Base-by-base conservation (phyloP, 139 green algal genomes). In the Zygnema circumcarinatum region DNA sequence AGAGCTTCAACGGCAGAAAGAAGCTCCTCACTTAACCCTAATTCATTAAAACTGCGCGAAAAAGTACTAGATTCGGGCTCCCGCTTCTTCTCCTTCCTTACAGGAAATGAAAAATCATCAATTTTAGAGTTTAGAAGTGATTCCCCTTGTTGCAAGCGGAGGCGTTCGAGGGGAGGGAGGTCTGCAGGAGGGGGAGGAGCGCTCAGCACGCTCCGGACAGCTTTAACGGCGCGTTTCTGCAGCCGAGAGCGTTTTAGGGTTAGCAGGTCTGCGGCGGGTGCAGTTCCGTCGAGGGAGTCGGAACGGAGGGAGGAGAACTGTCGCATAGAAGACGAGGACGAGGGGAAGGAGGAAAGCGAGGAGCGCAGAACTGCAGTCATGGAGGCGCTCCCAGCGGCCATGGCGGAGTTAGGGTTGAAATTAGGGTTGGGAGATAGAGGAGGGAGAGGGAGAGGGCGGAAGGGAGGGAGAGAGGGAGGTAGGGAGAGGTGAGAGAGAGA, bases 21-120 rank as follows among this genome's bases (percentile, higher is more conserved):
- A 38, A 90, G 62, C 78, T 90, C 85, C n/a, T 88, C 85, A 35
- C 85, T 88, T 21, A 90, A 38, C 54, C 85, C 78, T 40, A 90
- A 40, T n/a, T 38, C 29, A 3, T 42, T 16, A 81, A 90, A 88
- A 36, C 7, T 62, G 7, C 7, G 16, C 16, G 47, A 16, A 25
- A 62, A 62, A 25, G 7, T 16, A 62, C 47, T 62, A 62, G 16
- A 62, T 62, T 62, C 16, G 47, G n/a, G n/a, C n/a, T n/a, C n/a
- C n/a, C n/a, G 7, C 47, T 62, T 62, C 47, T 62, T 7, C 7
- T 7, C 7, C 7, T 62, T 62, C 7, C 7, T 16, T 25, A 16
- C 16, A 62, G 47, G 47, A 62, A 62, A 62, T 25, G 47, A 62
- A 62, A 62, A 7, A 62, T 16, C 47, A 25, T 62, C 47, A 62